phyloP scores from a whole-genome alignment of 1,284 basidiomycete species.

The Pholiota adiposa region DNA sequence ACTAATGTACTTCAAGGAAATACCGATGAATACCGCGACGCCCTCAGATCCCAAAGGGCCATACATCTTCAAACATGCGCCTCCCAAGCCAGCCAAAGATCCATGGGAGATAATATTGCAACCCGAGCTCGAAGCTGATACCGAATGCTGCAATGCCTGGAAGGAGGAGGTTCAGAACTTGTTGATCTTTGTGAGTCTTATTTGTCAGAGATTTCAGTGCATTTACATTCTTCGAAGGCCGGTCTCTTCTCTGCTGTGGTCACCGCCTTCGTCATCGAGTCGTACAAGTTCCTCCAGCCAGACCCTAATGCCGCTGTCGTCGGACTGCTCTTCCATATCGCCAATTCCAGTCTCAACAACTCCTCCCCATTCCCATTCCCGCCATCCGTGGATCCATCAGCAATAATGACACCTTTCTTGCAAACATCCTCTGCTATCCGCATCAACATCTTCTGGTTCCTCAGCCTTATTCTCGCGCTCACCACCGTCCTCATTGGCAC shows the following conservation, averaged over 20 bases:
- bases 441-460: conserved; percentile 30
- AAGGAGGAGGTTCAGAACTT: conserved; percentile 17
- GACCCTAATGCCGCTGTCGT: conserved; percentile 3
- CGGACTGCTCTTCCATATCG: conserved; percentile 3
- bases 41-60: too few species aligned
- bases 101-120: conserved; percentile 5
- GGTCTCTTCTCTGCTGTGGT: conserved; percentile 17
- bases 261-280: conserved; percentile 14
- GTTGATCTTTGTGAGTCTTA: conserved; percentile 6
- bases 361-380: background rate
- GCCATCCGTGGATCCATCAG: background rate
- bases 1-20: too few species aligned
- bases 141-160: conserved; percentile 8
- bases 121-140: conserved; percentile 7
- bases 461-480: conserved; percentile 27
- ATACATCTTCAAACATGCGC: background rate
- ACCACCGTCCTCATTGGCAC: conserved; percentile 26
- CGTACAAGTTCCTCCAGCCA: conserved; percentile 9
- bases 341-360: background rate
- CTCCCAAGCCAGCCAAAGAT: conserved; percentile 4
- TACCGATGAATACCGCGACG: too few species aligned
- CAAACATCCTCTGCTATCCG: conserved; percentile 12
- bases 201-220: background rate
- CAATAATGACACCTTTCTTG: background rate
- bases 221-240: background rate